These are phyloP conservation scores for Apiospora saccharicola DNA, from an alignment of 2,329 filamentous ascomycete genomes.

Conservation along the genomic window DNA sequence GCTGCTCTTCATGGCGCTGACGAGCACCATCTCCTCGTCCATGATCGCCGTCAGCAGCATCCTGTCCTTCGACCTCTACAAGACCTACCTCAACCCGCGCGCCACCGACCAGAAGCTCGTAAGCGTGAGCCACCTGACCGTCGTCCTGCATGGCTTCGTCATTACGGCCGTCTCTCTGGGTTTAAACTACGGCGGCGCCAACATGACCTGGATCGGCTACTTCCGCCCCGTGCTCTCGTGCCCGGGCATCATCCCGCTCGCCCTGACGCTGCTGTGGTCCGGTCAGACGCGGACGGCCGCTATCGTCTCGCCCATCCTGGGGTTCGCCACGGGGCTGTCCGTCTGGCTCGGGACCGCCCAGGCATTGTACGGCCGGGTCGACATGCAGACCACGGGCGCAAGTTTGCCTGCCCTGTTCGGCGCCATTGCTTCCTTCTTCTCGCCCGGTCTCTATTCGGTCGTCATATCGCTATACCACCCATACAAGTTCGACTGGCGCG, in stretches of 20 bases:
- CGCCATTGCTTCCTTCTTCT: slow-evolving; percentile 53
- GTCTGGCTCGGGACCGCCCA: slow-evolving; percentile 53
- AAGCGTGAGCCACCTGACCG: slow-evolving; percentile 53
- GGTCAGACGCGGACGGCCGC: slow-evolving; percentile 52
- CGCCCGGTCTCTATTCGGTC: slow-evolving; percentile 52
- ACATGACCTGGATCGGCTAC: slow-evolving; percentile 53
- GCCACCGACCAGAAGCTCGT: slow-evolving; percentile 52
- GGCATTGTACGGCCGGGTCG: slow-evolving; percentile 48
- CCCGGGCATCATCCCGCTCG: slow-evolving; percentile 52
- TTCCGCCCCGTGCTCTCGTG: slow-evolving; percentile 38
- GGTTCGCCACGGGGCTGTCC: slow-evolving; percentile 50
- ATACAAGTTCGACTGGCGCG: slow-evolving; percentile 42
- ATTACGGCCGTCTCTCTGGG: slow-evolving; percentile 56
- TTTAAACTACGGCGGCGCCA: slow-evolving; percentile 56
- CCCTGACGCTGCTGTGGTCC: slow-evolving; percentile 53
- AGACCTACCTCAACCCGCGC: slow-evolving; percentile 56
- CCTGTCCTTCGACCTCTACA: slow-evolving; percentile 57
- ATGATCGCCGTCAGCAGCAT: slow-evolving; percentile 61
- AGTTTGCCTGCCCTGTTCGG: slow-evolving; percentile 53
- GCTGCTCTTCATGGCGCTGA: slow-evolving; percentile 59
- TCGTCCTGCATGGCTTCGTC: slow-evolving; percentile 55
- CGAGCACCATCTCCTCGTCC: slow-evolving; percentile 56
- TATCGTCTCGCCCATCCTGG: slow-evolving; percentile 46
- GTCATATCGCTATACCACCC: slow-evolving; percentile 51
- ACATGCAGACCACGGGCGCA: slow-evolving; percentile 48